Base-by-base conservation (phyloP, 495 filamentous ascomycete species). In the Echria macrotheca region DNA sequence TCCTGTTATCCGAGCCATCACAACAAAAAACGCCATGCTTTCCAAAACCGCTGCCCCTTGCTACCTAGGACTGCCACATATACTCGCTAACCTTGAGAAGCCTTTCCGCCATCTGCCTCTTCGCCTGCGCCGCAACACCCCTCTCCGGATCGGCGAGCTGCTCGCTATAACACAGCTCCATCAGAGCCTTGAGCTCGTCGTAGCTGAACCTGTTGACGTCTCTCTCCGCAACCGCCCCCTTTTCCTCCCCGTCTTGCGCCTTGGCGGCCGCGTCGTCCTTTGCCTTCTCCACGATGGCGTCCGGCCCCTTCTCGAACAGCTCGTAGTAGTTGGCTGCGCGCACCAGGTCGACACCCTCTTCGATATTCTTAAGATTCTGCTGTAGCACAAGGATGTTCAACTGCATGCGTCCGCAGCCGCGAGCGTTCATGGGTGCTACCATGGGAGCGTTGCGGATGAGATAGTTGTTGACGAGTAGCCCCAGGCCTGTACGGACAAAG, bases 331-430 rank as follows among this genome's bases (percentile, higher is more conserved):
- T 78, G 7, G 81, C 79, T 8, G 86, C 86, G 33, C 84, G 74
- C 0, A 75, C 74, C 28, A 97, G 76, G 26, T 79, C 76, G 3
- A 85, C 82, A 3, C 81, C 73, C n/a, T 79, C 70, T 61, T 87
- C 89, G 50, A 98, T 84, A 45, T 93, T 93, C 67, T 91, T 94
- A 44, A 98, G 76, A 54, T 95, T 95, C 56, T 97, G 94, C 60
- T 96, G 91, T 23, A 98, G 70, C 38, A 98, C 93, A 7, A 95
- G 74, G 37, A 97, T 87, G 59, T 97, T 94, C 23, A 96, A 77
- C 57, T 87, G 84, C 74, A 97, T 85, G 5, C 89, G 78, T 17
- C 80, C 76, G 53, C 83, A 87, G 12, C 94, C 93, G 47, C 83
- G 64, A 36, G 69, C 57, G 50, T 71, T 72, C 52, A 78, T 72